phyloP scores from a whole-genome alignment of 257 asterid genomes.

The Dorcoceras hygrometricum region DNA sequence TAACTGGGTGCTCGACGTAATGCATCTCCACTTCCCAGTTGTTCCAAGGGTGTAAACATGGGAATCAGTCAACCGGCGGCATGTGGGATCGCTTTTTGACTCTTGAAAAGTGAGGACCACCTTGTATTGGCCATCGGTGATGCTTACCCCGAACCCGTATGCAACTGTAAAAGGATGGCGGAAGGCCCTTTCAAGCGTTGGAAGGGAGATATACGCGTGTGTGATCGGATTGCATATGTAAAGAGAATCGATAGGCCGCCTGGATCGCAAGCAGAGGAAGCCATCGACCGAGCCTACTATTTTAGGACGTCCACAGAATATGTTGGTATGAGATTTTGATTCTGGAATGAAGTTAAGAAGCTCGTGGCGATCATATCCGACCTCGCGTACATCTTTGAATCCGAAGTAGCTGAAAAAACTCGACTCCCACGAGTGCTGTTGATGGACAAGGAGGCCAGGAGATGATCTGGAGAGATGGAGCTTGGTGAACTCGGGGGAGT shows the following conservation, averaged over 20 bases:
- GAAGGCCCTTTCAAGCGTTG: conserved; percentile 3
- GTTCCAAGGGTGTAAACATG: conserved; percentile 45
- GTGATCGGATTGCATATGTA: conserved; percentile 43
- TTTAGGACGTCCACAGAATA: not conserved
- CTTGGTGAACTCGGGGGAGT: conserved; percentile 22
- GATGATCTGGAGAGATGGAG: conserved; percentile 27
- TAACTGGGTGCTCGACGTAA: not conserved
- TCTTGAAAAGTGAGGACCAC: conserved; percentile 28
- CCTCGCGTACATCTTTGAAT: conserved; percentile 19
- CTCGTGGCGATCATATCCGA: conserved; percentile 22
- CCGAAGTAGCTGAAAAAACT: conserved; percentile 3
- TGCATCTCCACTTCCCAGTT: conserved; percentile 31
- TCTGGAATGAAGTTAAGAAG: conserved; percentile 22
- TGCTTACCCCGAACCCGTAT: conserved; percentile 45
- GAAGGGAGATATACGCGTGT: conserved; percentile 31
- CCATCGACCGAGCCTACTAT: conserved; percentile 28
- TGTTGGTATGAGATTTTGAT: conserved; percentile 16
- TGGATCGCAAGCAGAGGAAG: conserved; percentile 19
- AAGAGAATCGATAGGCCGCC: not conserved
- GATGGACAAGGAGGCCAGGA: conserved; percentile 26
- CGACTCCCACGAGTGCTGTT: not conserved
- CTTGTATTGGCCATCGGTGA: conserved; percentile 25
- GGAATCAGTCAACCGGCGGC: too few species aligned
- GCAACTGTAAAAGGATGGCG: conserved; percentile 18
- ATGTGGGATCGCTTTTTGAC: not conserved